A percentile compares a stretch with the other conserved stretches of the same genome.
Evolutionary conservation across 345 rosid genomes (phyloP).

Genomic region (Euphorbia peplus): DNA sequence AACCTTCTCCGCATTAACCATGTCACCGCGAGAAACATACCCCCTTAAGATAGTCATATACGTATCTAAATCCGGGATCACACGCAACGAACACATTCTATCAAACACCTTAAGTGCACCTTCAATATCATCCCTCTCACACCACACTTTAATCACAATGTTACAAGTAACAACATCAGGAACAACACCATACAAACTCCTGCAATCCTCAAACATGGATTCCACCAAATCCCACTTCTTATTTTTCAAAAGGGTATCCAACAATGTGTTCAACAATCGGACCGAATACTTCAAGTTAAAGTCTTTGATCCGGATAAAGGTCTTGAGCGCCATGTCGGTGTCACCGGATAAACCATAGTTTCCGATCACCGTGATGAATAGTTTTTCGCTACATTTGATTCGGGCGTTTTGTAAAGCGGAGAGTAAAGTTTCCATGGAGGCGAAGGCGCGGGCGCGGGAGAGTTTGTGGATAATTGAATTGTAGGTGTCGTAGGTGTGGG

Average conservation of each 20-base stretch:
- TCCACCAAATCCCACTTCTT: conserved; percentile 58
- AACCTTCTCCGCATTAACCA: conserved; percentile 57
- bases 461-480: conserved; percentile 70
- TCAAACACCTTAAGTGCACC: conserved; percentile 59
- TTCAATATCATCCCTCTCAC: conserved; percentile 56
- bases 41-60: conserved; percentile 78
- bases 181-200: conserved; percentile 43
- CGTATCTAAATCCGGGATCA: conserved; percentile 70
- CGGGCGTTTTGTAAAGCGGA: conserved; percentile 43
- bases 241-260: conserved; percentile 71
- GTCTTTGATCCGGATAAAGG: conserved; percentile 56
- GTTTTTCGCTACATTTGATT: conserved; percentile 66
- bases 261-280: conserved; percentile 69
- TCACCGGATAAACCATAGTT: conserved; percentile 74
- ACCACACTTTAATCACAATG: conserved; percentile 65
- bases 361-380: conserved; percentile 64
- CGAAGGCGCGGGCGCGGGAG: conserved; percentile 82
- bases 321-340: conserved; percentile 45
- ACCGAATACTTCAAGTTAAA: conserved; percentile 65
- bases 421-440: conserved; percentile 58
- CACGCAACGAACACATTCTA: conserved; percentile 79
- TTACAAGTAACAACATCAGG: conserved; percentile 78
- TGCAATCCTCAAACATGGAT: conserved; percentile 48
- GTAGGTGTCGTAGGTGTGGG: conserved; percentile 70
- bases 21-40: conserved; percentile 62